Evolutionary conservation across 2,329 filamentous ascomycete genomes (phyloP), one percentile per base, ranked within the genome.

Genomic region (Xylaria arbuscula): DNA sequence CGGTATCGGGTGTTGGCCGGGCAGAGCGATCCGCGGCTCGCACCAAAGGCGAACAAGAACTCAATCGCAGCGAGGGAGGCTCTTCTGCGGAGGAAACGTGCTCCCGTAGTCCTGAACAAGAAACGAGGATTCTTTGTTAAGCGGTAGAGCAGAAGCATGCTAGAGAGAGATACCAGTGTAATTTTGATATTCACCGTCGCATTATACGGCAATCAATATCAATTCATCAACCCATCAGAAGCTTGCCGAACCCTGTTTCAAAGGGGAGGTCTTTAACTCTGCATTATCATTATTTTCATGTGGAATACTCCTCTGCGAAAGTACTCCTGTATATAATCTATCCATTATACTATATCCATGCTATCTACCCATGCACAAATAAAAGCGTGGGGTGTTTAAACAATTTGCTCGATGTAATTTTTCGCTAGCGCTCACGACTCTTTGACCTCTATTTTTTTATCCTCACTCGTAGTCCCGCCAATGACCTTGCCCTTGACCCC

Each of bases 401-500:
- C 36, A 38, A 54, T 4, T 5, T 40, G 2, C 47, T 40, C 1
- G 17, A 28, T 19, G 36, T 40, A 2, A 11, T 13, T 50, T n/a
- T n/a, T 17, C 5, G 13, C 36, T 15, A 36, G 38, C 11, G 51
- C 17, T 45, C 47, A 36, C 17, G 8, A 17, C 51, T 54, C 42
- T 15, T 10, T 28, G 24, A 40, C 57, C 17, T 34, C 5, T 13
- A 34, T 17, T 36, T 38, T 47, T 54, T 64, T 55, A 17, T 55
- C 42, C 40, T n/a, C 57, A 9, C 22, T 34, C 10, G 62, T 61
- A 3, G 62, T 34, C 15, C 67, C 62, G 19, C 62, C 70, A 24
- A 68, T 55, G 11, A 48, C 63, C 79, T 72, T 77, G 87, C 87
- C 87, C 75, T 90, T 87, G 17, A 91, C 88, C 3, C 91, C 86